phyloP scores from a whole-genome alignment of 2,329 filamentous ascomycete genomes.

The Apiospora arundinis region DNA sequence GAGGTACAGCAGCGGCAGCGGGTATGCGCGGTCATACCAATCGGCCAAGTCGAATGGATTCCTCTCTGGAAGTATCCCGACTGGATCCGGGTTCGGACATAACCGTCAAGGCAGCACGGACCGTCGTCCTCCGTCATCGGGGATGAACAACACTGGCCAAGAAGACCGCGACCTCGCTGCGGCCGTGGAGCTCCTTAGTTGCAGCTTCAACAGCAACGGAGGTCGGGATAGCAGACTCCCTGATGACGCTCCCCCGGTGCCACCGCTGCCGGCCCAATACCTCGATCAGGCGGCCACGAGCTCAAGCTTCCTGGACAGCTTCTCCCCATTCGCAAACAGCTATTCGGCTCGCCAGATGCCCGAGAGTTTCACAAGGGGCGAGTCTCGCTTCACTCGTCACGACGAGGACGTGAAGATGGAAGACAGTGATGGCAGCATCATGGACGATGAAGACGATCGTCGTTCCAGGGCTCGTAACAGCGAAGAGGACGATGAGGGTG shows the following conservation, averaged over 20 bases:
- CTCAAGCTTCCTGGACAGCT: conserved; percentile 66
- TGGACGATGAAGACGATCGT: conserved; percentile 67
- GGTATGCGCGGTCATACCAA: conserved; percentile 81
- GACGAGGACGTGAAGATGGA: conserved; percentile 72
- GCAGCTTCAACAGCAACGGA: conserved; percentile 84
- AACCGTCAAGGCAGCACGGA: conserved; percentile 79
- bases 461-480: conserved; percentile 65
- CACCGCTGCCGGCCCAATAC: conserved; percentile 83
- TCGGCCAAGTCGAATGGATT: conserved; percentile 66
- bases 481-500: conserved; percentile 92
- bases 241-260: conserved; percentile 83
- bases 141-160: conserved; percentile 75
- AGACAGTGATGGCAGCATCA: conserved; percentile 66
- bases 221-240: conserved; percentile 69
- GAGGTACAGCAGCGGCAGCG: conserved; percentile 63
- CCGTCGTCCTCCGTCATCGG: conserved; percentile 78
- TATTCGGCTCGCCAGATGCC: conserved; percentile 63
- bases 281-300: conserved; percentile 67
- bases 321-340: conserved; percentile 62
- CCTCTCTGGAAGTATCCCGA: conserved; percentile 58
- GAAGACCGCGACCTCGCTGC: conserved; percentile 89
- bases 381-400: conserved; percentile 47
- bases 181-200: conserved; percentile 87
- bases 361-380: conserved; percentile 70
- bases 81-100: conserved; percentile 57